These are phyloP conservation scores for Chaetomium strumarium DNA, from an alignment of 2,329 filamentous ascomycete species.

Conservation along the genomic window DNA sequence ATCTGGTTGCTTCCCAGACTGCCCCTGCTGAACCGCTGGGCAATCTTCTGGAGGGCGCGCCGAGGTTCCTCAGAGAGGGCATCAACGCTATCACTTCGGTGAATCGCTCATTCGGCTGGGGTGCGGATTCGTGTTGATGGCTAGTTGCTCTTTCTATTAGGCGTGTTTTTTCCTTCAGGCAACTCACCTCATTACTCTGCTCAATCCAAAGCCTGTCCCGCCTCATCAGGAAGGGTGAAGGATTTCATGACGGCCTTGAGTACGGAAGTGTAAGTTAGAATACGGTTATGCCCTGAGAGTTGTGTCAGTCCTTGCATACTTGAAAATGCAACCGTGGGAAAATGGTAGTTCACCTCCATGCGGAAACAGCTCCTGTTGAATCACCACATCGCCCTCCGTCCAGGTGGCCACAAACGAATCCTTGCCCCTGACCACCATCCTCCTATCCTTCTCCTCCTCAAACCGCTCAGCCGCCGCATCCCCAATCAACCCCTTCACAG, in stretches of 20 bases:
- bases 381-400: conserved; percentile 40
- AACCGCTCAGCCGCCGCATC: conserved; percentile 32
- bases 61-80: conserved; percentile 42
- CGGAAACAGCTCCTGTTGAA: conserved; percentile 50
- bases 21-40: conserved; percentile 34
- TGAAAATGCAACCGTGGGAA: neutral
- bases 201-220: too few relatives aligned
- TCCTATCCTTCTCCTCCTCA: conserved; percentile 36
- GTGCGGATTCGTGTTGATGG: conserved; percentile 22
- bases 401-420: conserved; percentile 45
- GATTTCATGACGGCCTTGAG: conserved; percentile 58
- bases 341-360: conserved; percentile 45
- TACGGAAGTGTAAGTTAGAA: conserved; percentile 61
- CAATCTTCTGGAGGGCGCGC: conserved; percentile 36
- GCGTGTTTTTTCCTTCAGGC: neutral
- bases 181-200: too few relatives aligned
- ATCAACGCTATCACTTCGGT: conserved; percentile 47
- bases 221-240: conserved; percentile 38
- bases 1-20: conserved; percentile 41
- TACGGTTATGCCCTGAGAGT: conserved; percentile 59
- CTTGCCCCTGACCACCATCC: conserved; percentile 39
- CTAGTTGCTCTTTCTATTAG: too few relatives aligned
- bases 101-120: conserved; percentile 51
- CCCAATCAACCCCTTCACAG: conserved; percentile 46
- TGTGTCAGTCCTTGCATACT: conserved; percentile 10